Base-by-base conservation (phyloP, 495 filamentous ascomycete genomes). In the Opeltia flavorubescens region DNA sequence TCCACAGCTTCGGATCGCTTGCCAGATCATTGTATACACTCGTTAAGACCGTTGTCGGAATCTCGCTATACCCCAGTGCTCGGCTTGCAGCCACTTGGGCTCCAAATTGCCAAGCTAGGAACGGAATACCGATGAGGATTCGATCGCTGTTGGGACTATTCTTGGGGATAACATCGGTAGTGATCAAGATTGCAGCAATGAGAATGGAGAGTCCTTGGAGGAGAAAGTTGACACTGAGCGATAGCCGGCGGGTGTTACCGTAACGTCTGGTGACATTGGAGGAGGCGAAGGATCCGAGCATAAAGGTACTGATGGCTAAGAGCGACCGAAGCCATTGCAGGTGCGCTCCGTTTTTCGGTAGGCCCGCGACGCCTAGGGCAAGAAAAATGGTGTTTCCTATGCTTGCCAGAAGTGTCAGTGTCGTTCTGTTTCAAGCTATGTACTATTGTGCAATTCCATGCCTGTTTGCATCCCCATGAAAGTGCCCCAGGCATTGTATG, bases 21-120 rank as follows among this genome's bases (percentile, higher is more conserved):
- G 74, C 69, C 45, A 84, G 61, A 52, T 83, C 80, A 51, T 75
- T 80, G 51, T 84, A 80, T 4, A 82, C 66, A 50, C 70, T 79
- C 4, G 81, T 86, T 55, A 84, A 60, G 12, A 86, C 81, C 23
- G 77, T 80, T 3, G 78, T 80, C 12, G 81, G 81, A 30, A 86
- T 70, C 60, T 84, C 80, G 49, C 73, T 74, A 52, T 75, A 76
- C 1, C 77, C 78, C 29, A 86, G 60, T 9, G 75, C 55, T 5
- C 80, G 67, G 48, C 67, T 74, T 44, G 73, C 72, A 4, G 77
- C 73, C 51, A 84, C 83, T 53, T 77, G 75, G 2, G 78, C 79
- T 13, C 77, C 78, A 29, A 72, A 77, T 58, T 85, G 80, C 59
- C 83, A 79, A 4, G 81, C 79, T 44, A 86, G 60, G 27, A 84